phyloP scores from a whole-genome alignment of 1,139 yeast species.

The Nakaseomyces sp. region DNA sequence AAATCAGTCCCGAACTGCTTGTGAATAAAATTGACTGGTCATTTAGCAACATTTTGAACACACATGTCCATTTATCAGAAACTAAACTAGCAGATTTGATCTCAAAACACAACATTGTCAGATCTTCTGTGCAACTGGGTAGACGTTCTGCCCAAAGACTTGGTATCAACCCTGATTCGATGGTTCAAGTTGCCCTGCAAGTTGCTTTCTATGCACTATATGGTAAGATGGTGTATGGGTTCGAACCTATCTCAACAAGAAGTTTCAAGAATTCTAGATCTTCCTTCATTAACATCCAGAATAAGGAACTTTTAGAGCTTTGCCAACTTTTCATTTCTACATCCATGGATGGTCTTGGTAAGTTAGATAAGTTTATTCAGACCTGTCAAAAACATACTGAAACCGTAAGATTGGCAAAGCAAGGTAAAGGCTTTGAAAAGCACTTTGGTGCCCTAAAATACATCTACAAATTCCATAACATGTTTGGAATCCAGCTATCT shows the following conservation, averaged over 20 bases:
- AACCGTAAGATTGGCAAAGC: slow-evolving; percentile 44
- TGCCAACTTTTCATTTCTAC: slow-evolving; percentile 57
- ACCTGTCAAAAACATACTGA: slow-evolving; percentile 47
- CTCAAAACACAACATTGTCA: slow-evolving; percentile 56
- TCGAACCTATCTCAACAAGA: slow-evolving; percentile 69
- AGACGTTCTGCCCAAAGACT: slow-evolving; percentile 42
- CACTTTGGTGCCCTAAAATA: slow-evolving; percentile 59
- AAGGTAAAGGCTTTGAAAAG: slow-evolving; percentile 62
- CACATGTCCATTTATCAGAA: slow-evolving; percentile 55
- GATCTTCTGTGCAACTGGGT: slow-evolving; percentile 37
- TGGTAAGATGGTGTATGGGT: slow-evolving; percentile 57
- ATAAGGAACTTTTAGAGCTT: slow-evolving; percentile 42
- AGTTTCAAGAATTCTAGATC: slow-evolving; percentile 60
- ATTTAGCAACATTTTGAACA: slow-evolving; percentile 40
- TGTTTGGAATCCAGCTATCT: slow-evolving; percentile 36
- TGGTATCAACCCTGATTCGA: slow-evolving; percentile 53
- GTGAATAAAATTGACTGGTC: slow-evolving; percentile 39
- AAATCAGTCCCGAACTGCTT: slow-evolving; percentile 35
- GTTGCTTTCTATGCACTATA: slow-evolving; percentile 65
- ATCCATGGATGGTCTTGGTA: slow-evolving; percentile 29
- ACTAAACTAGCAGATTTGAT: slow-evolving; percentile 69
- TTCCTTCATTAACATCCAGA: slow-evolving; percentile 58
- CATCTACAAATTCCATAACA: slow-evolving; percentile 32
- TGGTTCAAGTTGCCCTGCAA: slow-evolving; percentile 60
- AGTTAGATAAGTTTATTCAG: slow-evolving; percentile 35